phyloP scores from a whole-genome alignment of 306 rosid species.

The Vigna unguiculata region DNA sequence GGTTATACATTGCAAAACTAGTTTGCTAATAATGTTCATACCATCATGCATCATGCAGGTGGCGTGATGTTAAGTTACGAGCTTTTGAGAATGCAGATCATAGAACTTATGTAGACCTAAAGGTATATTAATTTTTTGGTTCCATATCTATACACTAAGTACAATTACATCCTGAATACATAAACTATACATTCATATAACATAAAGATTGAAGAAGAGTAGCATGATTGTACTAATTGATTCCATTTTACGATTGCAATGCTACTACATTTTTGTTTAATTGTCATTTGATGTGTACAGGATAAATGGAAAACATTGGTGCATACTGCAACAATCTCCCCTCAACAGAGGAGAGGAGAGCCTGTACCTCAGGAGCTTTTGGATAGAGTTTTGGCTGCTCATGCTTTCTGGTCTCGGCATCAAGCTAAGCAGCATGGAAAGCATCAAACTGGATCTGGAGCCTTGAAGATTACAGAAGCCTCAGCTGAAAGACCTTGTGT shows the following conservation, averaged over 20 bases:
- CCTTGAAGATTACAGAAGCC: constrained; percentile 61
- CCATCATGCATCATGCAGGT: constrained; percentile 75
- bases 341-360: constrained; percentile 97
- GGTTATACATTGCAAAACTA: constrained; percentile 14
- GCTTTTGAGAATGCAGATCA: constrained; percentile 94
- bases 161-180: too few relatives aligned
- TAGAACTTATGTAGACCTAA: constrained; percentile 94
- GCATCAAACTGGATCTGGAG: constrained; percentile 56
- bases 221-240: constrained; percentile 22
- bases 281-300: constrained; percentile 48
- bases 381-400: constrained; percentile 90
- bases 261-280: constrained; percentile 15
- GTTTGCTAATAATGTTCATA: constrained; percentile 42
- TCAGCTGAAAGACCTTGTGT: constrained; percentile 52
- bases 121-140: constrained; percentile 61
- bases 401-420: constrained; percentile 86
- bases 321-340: constrained; percentile 89
- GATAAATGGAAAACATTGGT: constrained; percentile 98
- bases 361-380: constrained; percentile 93
- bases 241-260: not conserved
- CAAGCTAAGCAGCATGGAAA: constrained; percentile 84
- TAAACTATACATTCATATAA: too few relatives aligned
- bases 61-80: constrained; percentile 94
- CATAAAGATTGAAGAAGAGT: not conserved
- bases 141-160: not conserved